Evolutionary conservation across 2,329 filamentous ascomycete genomes (phyloP).

Genomic region (Fusarium tanahbumbuense): DNA sequence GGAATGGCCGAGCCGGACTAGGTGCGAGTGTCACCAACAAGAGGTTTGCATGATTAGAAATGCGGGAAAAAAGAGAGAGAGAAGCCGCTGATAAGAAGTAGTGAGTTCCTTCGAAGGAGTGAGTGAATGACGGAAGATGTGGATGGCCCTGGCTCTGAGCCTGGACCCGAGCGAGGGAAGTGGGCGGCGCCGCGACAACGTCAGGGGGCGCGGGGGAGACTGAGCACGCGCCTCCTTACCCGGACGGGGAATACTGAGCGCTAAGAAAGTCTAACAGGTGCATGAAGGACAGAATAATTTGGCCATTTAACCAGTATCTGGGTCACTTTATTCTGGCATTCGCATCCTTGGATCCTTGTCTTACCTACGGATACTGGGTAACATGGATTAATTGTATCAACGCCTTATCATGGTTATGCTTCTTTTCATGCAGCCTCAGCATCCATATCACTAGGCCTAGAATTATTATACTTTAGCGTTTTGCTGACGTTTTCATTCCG

Average conservation of each 20-base stretch:
- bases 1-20: not conserved
- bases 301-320: not conserved
- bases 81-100: slow-evolving; percentile 9
- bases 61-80: not conserved
- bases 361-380: not conserved
- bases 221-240: slow-evolving; percentile 37
- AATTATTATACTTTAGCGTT: slow-evolving; percentile 9
- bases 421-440: not conserved
- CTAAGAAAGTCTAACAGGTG: not conserved
- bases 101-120: slow-evolving; percentile 6
- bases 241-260: slow-evolving; percentile 8
- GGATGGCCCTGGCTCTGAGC: not conserved
- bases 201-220: slow-evolving; percentile 14
- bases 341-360: not conserved
- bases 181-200: slow-evolving; percentile 28
- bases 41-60: slow-evolving; percentile 9
- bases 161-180: slow-evolving; percentile 15
- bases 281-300: not conserved
- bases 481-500: slow-evolving; percentile 3
- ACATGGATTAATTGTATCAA: not conserved
- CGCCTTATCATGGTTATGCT: not conserved
- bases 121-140: slow-evolving; percentile 32
- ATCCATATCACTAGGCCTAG: not conserved
- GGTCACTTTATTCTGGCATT: not conserved
- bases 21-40: not conserved